phyloP scores from a whole-genome alignment of 2,329 filamentous ascomycete genomes.

The Botryotinia narcissicola region DNA sequence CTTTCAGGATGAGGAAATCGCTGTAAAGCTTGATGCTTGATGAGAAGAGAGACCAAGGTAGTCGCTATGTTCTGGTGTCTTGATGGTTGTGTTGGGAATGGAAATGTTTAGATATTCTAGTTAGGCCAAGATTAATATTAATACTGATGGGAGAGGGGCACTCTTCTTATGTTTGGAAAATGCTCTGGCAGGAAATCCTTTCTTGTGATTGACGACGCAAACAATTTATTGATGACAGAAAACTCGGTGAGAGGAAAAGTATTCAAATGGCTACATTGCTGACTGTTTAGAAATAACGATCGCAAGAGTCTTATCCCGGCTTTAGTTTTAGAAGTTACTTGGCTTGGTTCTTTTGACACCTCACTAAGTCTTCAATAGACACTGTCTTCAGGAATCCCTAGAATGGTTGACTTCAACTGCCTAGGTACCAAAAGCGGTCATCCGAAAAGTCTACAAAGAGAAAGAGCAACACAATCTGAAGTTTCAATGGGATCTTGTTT shows the following conservation, averaged over 20 bases:
- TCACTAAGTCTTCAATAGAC: neutral
- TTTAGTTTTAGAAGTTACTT: neutral
- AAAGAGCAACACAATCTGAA: neutral
- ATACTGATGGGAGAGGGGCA: neutral
- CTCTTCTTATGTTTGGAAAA: no score
- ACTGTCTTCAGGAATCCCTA: neutral
- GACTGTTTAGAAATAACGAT: neutral
- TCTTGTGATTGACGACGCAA: neutral
- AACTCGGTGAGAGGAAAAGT: neutral
- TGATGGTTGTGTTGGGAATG: neutral
- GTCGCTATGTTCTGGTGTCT: neutral
- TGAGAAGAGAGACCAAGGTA: neutral
- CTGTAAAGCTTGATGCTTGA: neutral
- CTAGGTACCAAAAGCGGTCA: neutral
- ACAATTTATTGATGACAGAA: neutral
- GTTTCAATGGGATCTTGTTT: neutral
- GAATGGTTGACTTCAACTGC: neutral
- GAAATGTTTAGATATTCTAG: neutral
- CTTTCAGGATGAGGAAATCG: neutral
- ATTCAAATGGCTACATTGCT: neutral
- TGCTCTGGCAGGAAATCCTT: neutral
- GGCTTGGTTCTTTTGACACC: neutral
- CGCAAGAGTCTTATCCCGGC: neutral
- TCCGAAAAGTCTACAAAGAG: neutral
- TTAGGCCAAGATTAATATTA: neutral